Percentiles rank a stretch among this genome's conserved stretches.
Conservation (phyloP, 1,284 basidiomycete species). For the Phlebopus sp. region DNA sequence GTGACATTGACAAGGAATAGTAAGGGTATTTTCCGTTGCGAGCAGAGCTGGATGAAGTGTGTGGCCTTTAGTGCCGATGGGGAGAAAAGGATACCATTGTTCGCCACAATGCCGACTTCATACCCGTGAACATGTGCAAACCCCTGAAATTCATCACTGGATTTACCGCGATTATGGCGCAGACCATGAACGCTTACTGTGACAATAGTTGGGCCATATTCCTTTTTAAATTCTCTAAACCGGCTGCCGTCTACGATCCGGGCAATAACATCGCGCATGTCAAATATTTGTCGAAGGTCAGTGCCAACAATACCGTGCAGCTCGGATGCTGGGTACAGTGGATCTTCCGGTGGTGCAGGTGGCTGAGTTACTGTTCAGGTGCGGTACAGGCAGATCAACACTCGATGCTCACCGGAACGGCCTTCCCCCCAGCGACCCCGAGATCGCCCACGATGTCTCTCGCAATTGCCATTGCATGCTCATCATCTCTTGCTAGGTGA, state of each 20-base stretch:
- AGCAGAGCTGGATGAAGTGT: constrained; percentile 93
- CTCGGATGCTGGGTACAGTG: constrained; percentile 78
- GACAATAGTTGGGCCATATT: constrained; percentile 88
- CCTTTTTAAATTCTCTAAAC: constrained; percentile 95
- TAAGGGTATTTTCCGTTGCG: constrained; percentile 85
- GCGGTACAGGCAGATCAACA: not conserved
- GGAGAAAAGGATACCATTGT: constrained; percentile 93
- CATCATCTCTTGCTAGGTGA: constrained; percentile 85
- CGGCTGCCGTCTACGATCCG: constrained; percentile 89
- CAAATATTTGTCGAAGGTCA: constrained; percentile 83
- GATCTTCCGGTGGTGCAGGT: constrained; percentile 58
- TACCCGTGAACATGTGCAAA: constrained; percentile 90
- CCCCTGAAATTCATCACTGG: constrained; percentile 48
- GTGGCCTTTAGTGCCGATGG: constrained; percentile 92
- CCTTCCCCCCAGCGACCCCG: constrained; percentile 54
- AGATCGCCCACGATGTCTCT: constrained; percentile 81
- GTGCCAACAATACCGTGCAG: constrained; percentile 91
- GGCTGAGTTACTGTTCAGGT: constrained; percentile 45
- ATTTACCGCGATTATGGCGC: constrained; percentile 6
- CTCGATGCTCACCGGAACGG: constrained; percentile 42
- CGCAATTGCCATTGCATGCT: constrained; percentile 84
- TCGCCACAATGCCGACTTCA: constrained; percentile 86
- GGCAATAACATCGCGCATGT: constrained; percentile 92
- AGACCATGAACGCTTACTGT: constrained; percentile 53
- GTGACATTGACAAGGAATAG: constrained; percentile 95